Evolutionary conservation across 202 grass and related monocot species (phyloP), one percentile per base, ranked within the genome.

Genomic region (Zizania palustris): DNA sequence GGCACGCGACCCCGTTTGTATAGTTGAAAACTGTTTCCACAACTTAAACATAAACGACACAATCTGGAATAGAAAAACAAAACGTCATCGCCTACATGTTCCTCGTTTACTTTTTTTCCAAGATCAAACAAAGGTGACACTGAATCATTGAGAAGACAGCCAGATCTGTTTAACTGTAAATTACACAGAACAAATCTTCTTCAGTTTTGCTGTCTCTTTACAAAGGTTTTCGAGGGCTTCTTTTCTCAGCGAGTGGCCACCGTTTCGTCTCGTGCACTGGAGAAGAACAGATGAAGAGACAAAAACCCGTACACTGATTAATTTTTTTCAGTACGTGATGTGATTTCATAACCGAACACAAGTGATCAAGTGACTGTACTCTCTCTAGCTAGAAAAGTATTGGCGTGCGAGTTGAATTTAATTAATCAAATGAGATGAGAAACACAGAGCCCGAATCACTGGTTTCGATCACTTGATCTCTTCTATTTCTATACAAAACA

Each of bases 111-210:
- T 68, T 85, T 28, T 51, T 54, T 55, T 73, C 67, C 63, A 55
- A 67, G 65, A 80, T 81, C 76, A 85, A 85, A 83, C 62, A 84
- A 79, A 67, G 65, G 50, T 20, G 65, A 72, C 33, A 35, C 86
- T 46, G 59, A 73, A 85, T 82, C 72, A 76, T 69, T 81, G 45
- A 82, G 53, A 75, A 57, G 73, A 82, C 67, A 77, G 37, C 67
- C 72, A 77, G 77, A 89, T 89, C 82, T 82, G 16, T 20, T 82
- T 68, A 78, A 73, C 59, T 76, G 42, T 51, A 46, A 64, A 74
- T 28, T 11, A 12, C 9, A 2, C 8, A 65, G 51, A 88, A 76
- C 9, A 49, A 70, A 80, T 46, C 13, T 37, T 65, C 3, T 43
- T 76, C 55, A 28, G 9, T 73, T 85, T 88, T 76, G 45, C 41